phyloP scores from a whole-genome alignment of 495 filamentous ascomycete genomes.

The Daldinia vernicosa region DNA sequence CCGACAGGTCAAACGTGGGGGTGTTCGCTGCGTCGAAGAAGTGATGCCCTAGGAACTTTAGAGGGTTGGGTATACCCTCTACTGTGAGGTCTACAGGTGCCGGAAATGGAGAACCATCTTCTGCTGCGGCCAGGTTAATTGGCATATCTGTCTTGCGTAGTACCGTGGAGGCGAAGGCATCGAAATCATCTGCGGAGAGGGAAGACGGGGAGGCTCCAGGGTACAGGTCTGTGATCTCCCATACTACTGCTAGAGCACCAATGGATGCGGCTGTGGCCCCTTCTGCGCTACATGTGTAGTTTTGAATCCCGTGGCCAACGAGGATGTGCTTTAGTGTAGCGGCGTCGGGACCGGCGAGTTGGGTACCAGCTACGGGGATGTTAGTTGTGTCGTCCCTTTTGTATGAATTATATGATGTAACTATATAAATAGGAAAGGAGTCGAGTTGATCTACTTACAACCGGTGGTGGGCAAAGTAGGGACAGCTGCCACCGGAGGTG shows the following conservation, averaged over 20 bases:
- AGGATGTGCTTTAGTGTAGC: conserved; percentile 67
- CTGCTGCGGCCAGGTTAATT: conserved; percentile 49
- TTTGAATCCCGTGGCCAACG: conserved; percentile 78
- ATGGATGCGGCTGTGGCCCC: conserved; percentile 46
- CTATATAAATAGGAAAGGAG: neutral
- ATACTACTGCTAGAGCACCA: conserved; percentile 74
- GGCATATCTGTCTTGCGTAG: conserved; percentile 49
- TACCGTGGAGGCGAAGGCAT: conserved; percentile 44
- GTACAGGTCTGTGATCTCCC: conserved; percentile 64
- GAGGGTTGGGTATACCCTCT: conserved; percentile 35
- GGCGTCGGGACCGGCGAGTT: conserved; percentile 59
- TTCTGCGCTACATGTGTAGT: conserved; percentile 71
- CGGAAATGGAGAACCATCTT: conserved; percentile 52
- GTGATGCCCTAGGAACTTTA: conserved; percentile 67
- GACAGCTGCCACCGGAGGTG: conserved; percentile 11
- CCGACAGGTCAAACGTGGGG: conserved; percentile 68
- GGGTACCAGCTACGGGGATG: conserved; percentile 28
- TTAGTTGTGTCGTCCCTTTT: conserved; percentile 17
- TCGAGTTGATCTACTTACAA: conserved; percentile 31
- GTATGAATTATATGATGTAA: too few species aligned
- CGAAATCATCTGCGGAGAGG: conserved; percentile 43
- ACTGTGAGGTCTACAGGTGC: conserved; percentile 47
- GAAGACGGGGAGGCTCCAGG: conserved; percentile 46
- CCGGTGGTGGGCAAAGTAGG: conserved; percentile 42
- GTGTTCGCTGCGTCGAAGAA: conserved; percentile 64